Base-by-base conservation (phyloP, 331 rosid genomes). In the Spiraea crenata region DNA sequence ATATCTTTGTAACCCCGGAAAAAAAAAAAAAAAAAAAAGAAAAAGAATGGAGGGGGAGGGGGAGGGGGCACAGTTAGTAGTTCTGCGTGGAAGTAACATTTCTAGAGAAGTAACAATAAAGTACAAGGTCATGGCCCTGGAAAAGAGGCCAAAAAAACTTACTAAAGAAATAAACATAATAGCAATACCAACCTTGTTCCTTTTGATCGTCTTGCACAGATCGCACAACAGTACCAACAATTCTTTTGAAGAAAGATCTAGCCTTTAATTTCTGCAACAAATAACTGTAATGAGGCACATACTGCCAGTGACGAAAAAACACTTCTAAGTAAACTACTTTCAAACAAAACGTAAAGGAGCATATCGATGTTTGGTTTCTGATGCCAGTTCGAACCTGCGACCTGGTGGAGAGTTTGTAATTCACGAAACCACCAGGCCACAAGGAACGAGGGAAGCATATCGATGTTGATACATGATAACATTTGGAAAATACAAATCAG, bases 141-240 rank as follows among this genome's bases (percentile, higher is more conserved):
- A 7, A 44, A 25, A 35, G 63, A 38, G 44, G 71, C 4, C 15
- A 57, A 42, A 82, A 48, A 48, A 13, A 16, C 3, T 47, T 19
- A 14, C 38, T 72, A 7, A n/a, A 19, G 57, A 31, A 60, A 41
- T 19, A 65, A 55, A 65, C 62, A 68, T 37, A 40, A 75, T 25
- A 72, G 63, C 25, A 55, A 54, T 40, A 74, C 85, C 63, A 68
- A 93, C 93, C 98, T 83, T 89, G 92, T 79, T 86, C 97, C 70
- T 80, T 89, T 76, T 87, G 95, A 82, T 93, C 95, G 38, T 89
- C 98, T 31, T 90, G 96, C 73, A 89, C 89, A 65, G 86, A 90
- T 77, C 90, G 87, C 71, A 93, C 93, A 73, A 93, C 95, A 4
- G 98, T 93, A 54, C 97, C 96, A 82, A 93, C 93, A 65, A 93